Evolutionary conservation across 1,284 basidiomycete genomes (phyloP), one percentile per base, ranked within the genome.

Genomic region (Rhodotorula mucilaginosa): DNA sequence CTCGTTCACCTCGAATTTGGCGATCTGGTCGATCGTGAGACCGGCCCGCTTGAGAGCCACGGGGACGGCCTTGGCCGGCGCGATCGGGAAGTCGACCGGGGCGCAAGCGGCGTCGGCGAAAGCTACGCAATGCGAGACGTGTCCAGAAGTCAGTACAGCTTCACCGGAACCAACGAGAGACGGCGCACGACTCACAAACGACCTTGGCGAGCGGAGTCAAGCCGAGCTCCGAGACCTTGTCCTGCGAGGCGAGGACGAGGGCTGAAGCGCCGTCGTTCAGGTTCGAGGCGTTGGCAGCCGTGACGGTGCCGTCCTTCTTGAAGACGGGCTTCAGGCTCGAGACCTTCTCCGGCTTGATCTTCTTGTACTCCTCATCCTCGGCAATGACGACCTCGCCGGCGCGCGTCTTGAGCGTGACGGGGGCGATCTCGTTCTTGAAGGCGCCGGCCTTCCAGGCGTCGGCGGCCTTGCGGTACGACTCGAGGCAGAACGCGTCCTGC

Each of bases 101-200:
- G 92, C 93, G 78, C 93, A 89, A 79, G 97, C 97, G 74, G 92
- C 93, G 83, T 99, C 97, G 73, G 97, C 93, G 83, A 92, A 98
- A 10, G 93, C 93, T 97, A 44, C 39, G 39, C 39, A 44, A 44
- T 44, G 80, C 54, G 68, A 18, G 68, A 18, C 34, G 23, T 5
- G 8, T 10, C 3, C 1, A 29, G 13, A 26, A 26, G 34, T 54
- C 52, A 76, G 77, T 76, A 52, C 29, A 19, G n/a, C 23, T 29
- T 2, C 12, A 12, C 8, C 16, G 5, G 29, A 26, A 58, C 56
- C 29, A 19, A 7, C 31, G 3, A 18, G 15, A 16, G 10, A 2
- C 18, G 21, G 18, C 52, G 26, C 13, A 7, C 39, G 3, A 79
- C 80, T 39, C 67, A 81, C 80, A 78, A 54, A 83, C 65, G 56